Conservation (phyloP, 176 grass and related monocot genomes). For the Zizania latifolia region DNA sequence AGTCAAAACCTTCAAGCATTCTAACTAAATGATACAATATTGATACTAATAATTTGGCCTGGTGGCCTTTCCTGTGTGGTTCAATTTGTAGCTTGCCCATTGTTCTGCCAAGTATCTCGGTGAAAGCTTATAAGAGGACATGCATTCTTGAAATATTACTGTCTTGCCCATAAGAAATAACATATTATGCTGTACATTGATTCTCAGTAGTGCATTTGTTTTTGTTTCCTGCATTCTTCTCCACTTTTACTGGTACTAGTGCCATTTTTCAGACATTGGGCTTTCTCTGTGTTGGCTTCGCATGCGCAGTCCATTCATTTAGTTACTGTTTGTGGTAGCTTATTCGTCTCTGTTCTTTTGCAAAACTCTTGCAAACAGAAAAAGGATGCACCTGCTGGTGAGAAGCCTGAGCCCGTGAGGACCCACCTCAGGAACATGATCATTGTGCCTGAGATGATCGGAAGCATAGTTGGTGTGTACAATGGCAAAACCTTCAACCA, state of each 20-base stretch:
- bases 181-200: too few species aligned
- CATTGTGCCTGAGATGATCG: slow-evolving; percentile 75
- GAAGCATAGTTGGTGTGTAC: slow-evolving; percentile 52
- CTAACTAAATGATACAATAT: not conserved
- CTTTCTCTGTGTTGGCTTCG: not conserved
- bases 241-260: not conserved
- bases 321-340: not conserved
- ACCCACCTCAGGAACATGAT: slow-evolving; percentile 84
- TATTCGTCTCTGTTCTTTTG: not conserved
- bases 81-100: too few species aligned
- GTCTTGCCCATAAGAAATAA: too few species aligned
- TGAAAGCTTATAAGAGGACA: too few species aligned
- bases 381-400: slow-evolving; percentile 53
- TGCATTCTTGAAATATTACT: too few species aligned
- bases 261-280: not conserved
- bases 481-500: slow-evolving; percentile 67
- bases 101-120: not conserved
- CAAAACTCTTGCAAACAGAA: slow-evolving; percentile 37
- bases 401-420: slow-evolving; percentile 64
- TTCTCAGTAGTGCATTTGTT: not conserved
- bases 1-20: not conserved
- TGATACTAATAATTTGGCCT: not conserved
- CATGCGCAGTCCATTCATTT: too few species aligned
- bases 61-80: not conserved
- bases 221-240: not conserved